Evolutionary conservation across 306 rosid genomes (phyloP).

Genomic region (Clitoria ternatea): DNA sequence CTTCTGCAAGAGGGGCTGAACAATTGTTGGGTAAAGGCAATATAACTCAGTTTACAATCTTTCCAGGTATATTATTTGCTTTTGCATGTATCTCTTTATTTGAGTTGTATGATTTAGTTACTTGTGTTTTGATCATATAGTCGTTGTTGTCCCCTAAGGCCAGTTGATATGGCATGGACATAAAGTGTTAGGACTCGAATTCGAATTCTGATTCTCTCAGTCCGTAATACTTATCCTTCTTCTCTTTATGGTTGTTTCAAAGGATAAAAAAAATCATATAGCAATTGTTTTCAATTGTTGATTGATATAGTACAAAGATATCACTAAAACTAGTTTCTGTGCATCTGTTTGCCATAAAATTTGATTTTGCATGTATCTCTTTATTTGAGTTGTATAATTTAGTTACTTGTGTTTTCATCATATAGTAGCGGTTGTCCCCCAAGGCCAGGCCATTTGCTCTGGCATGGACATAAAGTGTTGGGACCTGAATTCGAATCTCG

Average conservation of each 20-base stretch:
- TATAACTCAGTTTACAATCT: slow-evolving; percentile 59
- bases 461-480: too few species aligned
- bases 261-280: too few species aligned
- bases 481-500: too few species aligned
- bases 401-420: neutral
- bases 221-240: too few species aligned
- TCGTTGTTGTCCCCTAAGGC: too few species aligned
- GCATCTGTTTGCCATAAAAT: neutral
- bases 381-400: slow-evolving; percentile 3
- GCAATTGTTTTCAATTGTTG: neutral
- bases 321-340: neutral
- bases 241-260: too few species aligned
- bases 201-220: too few species aligned
- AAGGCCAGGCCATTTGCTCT: too few species aligned
- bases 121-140: neutral
- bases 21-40: slow-evolving; percentile 53
- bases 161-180: too few species aligned
- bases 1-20: slow-evolving; percentile 44
- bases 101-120: neutral
- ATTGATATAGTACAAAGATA: neutral
- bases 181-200: too few species aligned
- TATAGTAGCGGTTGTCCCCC: too few species aligned
- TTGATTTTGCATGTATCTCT: neutral
- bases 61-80: slow-evolving; percentile 54
- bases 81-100: neutral